Conservation (phyloP, 768 basidiomycete species). For the Roridomyces roridus region DNA sequence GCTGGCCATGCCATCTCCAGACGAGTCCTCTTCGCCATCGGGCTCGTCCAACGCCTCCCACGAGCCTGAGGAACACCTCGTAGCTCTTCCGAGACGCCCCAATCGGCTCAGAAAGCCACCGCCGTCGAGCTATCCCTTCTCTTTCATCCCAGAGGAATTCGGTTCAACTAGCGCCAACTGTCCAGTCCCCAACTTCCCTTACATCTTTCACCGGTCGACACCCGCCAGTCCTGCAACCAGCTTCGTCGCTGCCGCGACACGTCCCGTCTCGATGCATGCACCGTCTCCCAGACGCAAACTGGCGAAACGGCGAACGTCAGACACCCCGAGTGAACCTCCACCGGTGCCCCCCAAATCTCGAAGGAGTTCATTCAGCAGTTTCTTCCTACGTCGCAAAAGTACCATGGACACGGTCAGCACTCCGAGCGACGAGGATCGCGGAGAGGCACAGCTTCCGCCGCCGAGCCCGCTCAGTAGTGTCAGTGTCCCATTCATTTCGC, state of each 20-base stretch:
- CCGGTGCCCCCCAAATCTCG: neutral
- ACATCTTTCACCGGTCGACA: slow-evolving; percentile 14
- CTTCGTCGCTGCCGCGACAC: neutral
- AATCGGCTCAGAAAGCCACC: slow-evolving; percentile 20
- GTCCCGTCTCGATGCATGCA: slow-evolving; percentile 8
- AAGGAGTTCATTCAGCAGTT: slow-evolving; percentile 16
- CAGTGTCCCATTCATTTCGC: neutral
- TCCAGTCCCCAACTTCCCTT: slow-evolving; percentile 14
- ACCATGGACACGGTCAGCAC: neutral
- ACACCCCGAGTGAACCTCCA: no score
- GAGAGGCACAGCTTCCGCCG: slow-evolving; percentile 2
- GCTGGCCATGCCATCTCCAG: slow-evolving; percentile 24
- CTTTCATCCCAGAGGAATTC: slow-evolving; percentile 20
- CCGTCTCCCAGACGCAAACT: neutral
- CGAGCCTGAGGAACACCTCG: neutral
- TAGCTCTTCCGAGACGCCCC: slow-evolving; percentile 1
- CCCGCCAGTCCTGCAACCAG: slow-evolving; percentile 3
- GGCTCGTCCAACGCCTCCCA: slow-evolving; percentile 19
- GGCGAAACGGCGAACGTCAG: neutral
- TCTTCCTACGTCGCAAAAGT: slow-evolving; percentile 17
- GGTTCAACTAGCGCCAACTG: neutral
- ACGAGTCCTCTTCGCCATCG: slow-evolving; percentile 17
- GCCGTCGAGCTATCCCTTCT: slow-evolving; percentile 24
- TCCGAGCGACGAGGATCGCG: slow-evolving; percentile 8
- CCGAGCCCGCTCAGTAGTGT: slow-evolving; percentile 13